Evolutionary conservation across 768 basidiomycete genomes (phyloP).

Genomic region (Coprinopsis cinerea): DNA sequence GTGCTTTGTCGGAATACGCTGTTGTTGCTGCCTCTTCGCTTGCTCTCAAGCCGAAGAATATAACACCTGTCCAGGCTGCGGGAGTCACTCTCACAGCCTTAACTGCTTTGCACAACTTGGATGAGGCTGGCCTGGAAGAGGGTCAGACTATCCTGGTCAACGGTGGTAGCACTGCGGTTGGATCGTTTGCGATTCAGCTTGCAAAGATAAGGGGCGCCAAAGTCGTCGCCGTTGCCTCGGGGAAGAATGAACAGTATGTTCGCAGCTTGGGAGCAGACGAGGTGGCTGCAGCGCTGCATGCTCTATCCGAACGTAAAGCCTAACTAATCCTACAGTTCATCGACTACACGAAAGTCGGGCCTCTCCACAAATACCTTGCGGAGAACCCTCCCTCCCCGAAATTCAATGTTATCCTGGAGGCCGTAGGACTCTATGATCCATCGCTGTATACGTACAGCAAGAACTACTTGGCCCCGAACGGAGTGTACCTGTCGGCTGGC

Average conservation of each 20-base stretch:
- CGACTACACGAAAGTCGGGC: slow-evolving; percentile 51
- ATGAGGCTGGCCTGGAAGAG: slow-evolving; percentile 42
- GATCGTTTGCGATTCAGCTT: slow-evolving; percentile 65
- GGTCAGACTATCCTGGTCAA: slow-evolving; percentile 63
- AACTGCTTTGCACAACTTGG: slow-evolving; percentile 55
- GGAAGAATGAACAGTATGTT: slow-evolving; percentile 54
- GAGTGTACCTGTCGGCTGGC: slow-evolving; percentile 49
- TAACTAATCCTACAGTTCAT: too few species aligned
- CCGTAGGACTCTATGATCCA: slow-evolving; percentile 44
- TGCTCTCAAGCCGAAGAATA: slow-evolving; percentile 38
- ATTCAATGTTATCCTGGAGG: slow-evolving; percentile 57
- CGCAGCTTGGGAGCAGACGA: slow-evolving; percentile 60
- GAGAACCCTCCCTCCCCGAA: slow-evolving; percentile 40
- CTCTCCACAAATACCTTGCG: slow-evolving; percentile 38
- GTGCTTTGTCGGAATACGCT: slow-evolving; percentile 54
- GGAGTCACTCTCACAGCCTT: slow-evolving; percentile 50
- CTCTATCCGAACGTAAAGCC: too few species aligned
- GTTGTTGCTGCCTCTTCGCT: slow-evolving; percentile 37
- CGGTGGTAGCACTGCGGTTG: slow-evolving; percentile 65
- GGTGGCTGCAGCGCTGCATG: too few species aligned
- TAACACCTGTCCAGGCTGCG: slow-evolving; percentile 53
- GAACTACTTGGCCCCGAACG: slow-evolving; percentile 49
- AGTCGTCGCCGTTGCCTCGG: slow-evolving; percentile 57
- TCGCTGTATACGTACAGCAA: slow-evolving; percentile 43
- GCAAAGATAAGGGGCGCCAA: slow-evolving; percentile 58